Base-by-base conservation (phyloP, 1,284 basidiomycete genomes). In the Inonotus obliquus region DNA sequence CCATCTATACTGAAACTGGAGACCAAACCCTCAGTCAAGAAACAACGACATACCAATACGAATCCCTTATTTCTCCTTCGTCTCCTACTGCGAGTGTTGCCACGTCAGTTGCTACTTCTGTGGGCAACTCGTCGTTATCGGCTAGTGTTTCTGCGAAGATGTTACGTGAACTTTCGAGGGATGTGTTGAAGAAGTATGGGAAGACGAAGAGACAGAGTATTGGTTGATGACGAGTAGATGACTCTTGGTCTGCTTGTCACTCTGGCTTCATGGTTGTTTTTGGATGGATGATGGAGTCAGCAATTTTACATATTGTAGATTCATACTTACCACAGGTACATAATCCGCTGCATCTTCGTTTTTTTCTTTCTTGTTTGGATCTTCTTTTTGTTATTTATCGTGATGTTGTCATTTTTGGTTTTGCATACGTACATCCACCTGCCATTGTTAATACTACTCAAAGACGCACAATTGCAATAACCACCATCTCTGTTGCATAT, bases 161-260 rank as follows among this genome's bases (percentile, higher is more conserved):
- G 87, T 71, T 89, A 49, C 81, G 85, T 54, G 83, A 83, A 1
- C 70, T 89, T 65, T 84, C 87, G 29, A 79, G 76, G 63, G 81
- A 85, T 68, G 72, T 89, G 58, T 81, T 85, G 67, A 77, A 78
- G 68, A 83, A 79, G 69, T 85, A 84, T 65, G 70, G 69, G 19
- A n/a, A 19, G 10, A 13, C 21, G 25, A 52, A 52, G 29, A 11
- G 51, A 4, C 14, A 29, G 19, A 35, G 27, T 27, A n/a, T n/a
- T 14, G 32, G 51, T 19, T 52, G 27, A 52, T 27, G 41, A 6
- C 41, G 3, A 14, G 17, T n/a, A n/a, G n/a, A n/a, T n/a, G n/a
- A n/a, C 14, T 32, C 27, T 52, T 35, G 27, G 9, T n/a, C 27
- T 2, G 14, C n/a, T 49, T 23, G 21, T 11, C 21, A 13, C 9